These are phyloP conservation scores for Hygrocybe punicea DNA, from an alignment of 768 basidiomycete species.

Conservation along the genomic window DNA sequence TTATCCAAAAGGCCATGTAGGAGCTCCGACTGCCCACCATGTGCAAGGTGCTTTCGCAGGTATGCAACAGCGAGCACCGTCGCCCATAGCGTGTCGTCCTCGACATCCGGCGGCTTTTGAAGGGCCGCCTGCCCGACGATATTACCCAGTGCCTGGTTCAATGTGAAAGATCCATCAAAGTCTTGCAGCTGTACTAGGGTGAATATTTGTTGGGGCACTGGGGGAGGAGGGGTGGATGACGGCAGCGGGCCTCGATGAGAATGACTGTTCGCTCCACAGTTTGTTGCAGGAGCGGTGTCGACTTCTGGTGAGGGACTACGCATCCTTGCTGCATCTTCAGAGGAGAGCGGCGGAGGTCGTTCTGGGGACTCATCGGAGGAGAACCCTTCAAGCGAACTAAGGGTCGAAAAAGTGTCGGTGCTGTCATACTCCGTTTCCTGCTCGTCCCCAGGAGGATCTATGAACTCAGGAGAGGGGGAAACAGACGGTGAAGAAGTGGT, in stretches of 20 bases:
- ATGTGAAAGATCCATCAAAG: slow-evolving; percentile 49
- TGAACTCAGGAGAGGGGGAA: background rate
- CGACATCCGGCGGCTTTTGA: slow-evolving; percentile 27
- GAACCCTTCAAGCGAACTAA: slow-evolving; percentile 47
- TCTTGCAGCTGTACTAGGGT: slow-evolving; percentile 39
- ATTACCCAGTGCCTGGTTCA: slow-evolving; percentile 25
- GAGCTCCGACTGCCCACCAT: slow-evolving; percentile 38
- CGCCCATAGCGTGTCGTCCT: slow-evolving; percentile 43
- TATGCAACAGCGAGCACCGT: slow-evolving; percentile 49
- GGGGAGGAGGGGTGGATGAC: slow-evolving; percentile 15
- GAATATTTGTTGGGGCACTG: slow-evolving; percentile 25
- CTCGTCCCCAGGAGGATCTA: slow-evolving; percentile 18
- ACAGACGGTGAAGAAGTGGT: slow-evolving; percentile 20
- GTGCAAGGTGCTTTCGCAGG: slow-evolving; percentile 35
- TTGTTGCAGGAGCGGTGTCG: slow-evolving; percentile 14
- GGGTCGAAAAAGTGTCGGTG: slow-evolving; percentile 39
- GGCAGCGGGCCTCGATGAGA: slow-evolving; percentile 2
- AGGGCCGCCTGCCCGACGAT: slow-evolving; percentile 39
- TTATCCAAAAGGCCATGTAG: slow-evolving; percentile 43
- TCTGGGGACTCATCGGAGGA: slow-evolving; percentile 33
- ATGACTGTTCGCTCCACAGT: background rate
- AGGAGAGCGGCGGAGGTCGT: slow-evolving; percentile 17
- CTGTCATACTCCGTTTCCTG: slow-evolving; percentile 27
- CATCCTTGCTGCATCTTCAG: slow-evolving; percentile 20
- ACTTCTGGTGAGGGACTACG: slow-evolving; percentile 16